Conservation (phyloP, 1,284 basidiomycete genomes). For the Coniferiporia weirii region DNA sequence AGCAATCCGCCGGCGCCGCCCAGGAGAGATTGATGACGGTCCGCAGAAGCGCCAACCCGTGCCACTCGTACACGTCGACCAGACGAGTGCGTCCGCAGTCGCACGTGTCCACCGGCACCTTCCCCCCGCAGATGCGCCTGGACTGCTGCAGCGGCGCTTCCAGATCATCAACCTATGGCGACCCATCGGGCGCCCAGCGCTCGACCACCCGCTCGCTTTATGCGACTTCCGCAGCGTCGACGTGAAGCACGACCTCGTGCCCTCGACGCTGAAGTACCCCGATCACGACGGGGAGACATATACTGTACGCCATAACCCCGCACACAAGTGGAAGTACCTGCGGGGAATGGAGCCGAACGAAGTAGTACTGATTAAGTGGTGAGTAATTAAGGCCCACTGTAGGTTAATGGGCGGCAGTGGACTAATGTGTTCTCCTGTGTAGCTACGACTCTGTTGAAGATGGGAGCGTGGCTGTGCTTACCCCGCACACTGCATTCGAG, state of each 20-base stretch:
- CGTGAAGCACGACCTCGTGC: slow-evolving; percentile 39
- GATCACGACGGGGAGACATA: slow-evolving; percentile 55
- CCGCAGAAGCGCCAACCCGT: slow-evolving; percentile 41
- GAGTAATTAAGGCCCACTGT: slow-evolving; percentile 22
- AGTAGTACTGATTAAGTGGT: slow-evolving; percentile 65
- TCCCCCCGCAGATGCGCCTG: slow-evolving; percentile 22
- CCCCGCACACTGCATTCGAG: slow-evolving; percentile 41
- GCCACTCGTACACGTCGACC: slow-evolving; percentile 26
- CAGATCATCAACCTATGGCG: slow-evolving; percentile 58
- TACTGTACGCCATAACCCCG: slow-evolving; percentile 44
- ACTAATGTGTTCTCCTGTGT: background rate
- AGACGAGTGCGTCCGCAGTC: slow-evolving; percentile 24
- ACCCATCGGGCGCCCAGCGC: slow-evolving; percentile 48
- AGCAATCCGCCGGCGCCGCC: slow-evolving; percentile 39
- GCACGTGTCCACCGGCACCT: slow-evolving; percentile 25
- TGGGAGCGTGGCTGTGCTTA: slow-evolving; percentile 35
- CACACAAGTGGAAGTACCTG: slow-evolving; percentile 62
- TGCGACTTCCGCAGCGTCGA: slow-evolving; percentile 57
- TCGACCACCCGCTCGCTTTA: slow-evolving; percentile 56
- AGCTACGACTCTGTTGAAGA: slow-evolving; percentile 34
- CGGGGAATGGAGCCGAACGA: slow-evolving; percentile 58
- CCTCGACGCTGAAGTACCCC: slow-evolving; percentile 45
- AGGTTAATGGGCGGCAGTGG: no score
- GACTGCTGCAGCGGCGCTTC: slow-evolving; percentile 23
- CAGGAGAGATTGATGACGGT: slow-evolving; percentile 31